These are phyloP conservation scores for Erodium maritimum DNA, from an alignment of 345 rosid genomes.

Conservation along the genomic window DNA sequence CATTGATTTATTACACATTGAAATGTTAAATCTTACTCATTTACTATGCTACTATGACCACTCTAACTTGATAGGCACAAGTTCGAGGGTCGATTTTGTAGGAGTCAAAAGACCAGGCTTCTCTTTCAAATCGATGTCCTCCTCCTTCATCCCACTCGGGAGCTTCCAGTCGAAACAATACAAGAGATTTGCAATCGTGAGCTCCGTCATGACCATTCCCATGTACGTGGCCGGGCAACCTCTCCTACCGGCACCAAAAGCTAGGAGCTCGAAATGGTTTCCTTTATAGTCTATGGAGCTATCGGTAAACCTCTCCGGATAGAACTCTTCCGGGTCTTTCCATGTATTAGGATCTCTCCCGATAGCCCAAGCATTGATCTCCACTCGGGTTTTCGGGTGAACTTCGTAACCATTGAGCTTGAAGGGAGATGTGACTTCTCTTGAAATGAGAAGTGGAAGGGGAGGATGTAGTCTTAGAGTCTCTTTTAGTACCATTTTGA, in stretches of 20 bases:
- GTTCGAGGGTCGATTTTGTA: constrained; percentile 19
- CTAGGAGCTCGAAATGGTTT: constrained; percentile 24
- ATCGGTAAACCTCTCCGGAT: no score
- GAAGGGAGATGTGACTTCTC: no score
- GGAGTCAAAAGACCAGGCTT: constrained; percentile 16
- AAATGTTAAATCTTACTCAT: neutral
- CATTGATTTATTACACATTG: neutral
- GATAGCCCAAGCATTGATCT: no score
- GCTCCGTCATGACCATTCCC: constrained; percentile 22
- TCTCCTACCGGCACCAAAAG: constrained; percentile 33
- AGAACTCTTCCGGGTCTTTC: no score
- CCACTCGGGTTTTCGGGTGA: no score
- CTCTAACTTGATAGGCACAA: constrained; percentile 14
- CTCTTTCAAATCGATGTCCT: constrained; percentile 31
- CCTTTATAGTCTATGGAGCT: constrained; percentile 28
- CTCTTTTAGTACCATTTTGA: no score
- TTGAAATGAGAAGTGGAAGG: no score
- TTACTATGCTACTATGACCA: neutral
- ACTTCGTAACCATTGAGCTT: no score
- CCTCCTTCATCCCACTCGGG: constrained; percentile 16
- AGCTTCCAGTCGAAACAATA: constrained; percentile 31
- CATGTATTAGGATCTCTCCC: no score
- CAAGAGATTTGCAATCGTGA: constrained; percentile 26
- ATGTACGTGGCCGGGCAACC: constrained; percentile 23
- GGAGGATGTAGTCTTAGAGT: no score